Conservation (phyloP, 768 basidiomycete genomes). For the Mycena latifolia region DNA sequence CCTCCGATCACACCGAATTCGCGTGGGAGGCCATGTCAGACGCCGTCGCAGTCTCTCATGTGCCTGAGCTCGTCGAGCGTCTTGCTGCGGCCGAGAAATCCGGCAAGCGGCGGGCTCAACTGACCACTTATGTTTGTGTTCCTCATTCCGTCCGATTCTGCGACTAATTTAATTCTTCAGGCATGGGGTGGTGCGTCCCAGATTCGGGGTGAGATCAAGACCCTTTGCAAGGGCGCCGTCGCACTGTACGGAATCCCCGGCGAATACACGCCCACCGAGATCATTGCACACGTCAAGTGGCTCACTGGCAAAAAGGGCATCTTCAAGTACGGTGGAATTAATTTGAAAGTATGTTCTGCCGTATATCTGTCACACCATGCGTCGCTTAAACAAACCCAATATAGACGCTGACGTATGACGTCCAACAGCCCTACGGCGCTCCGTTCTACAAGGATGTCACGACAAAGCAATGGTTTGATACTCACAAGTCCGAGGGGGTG, state of each 20-base stretch:
- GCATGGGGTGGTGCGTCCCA: constrained; percentile 1
- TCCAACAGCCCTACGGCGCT: constrained; percentile 1
- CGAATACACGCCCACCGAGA: not conserved
- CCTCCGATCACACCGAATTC: not conserved
- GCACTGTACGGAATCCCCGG: not conserved
- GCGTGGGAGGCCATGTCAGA: not conserved
- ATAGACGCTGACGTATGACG: not conserved
- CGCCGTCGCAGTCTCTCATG: not conserved
- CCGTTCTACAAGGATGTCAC: constrained; percentile 4
- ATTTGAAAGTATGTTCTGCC: constrained; percentile 3
- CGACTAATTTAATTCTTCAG: not conserved
- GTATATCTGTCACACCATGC: too few species aligned
- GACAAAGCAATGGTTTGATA: constrained; percentile 9
- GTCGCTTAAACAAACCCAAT: too few species aligned
- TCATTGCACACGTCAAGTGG: not conserved
- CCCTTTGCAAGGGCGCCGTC: constrained; percentile 1
- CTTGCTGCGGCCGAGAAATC: not conserved
- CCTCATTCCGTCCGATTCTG: too few species aligned
- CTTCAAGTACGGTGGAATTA: constrained; percentile 13
- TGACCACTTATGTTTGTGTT: constrained; percentile 7
- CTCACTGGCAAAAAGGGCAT: not conserved
- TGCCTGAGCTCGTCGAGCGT: not conserved
- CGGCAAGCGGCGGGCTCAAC: not conserved
- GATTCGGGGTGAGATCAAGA: constrained; percentile 2
- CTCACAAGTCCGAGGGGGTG: not conserved